Base-by-base conservation (phyloP, 2,329 filamentous ascomycete genomes). In the Akanthomyces uredinophilus region DNA sequence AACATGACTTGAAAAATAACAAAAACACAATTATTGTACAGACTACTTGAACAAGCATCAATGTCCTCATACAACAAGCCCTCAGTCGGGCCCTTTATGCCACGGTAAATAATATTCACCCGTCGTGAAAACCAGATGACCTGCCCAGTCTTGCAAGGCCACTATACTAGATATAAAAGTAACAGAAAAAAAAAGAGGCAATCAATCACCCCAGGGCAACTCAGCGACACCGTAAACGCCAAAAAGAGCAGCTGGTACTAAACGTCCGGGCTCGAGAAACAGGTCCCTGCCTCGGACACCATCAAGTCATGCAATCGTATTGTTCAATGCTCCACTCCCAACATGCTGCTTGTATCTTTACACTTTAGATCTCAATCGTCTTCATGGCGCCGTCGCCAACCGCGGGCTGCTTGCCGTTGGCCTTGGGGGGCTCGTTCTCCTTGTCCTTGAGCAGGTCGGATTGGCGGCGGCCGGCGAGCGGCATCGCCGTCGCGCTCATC, bases 301-400 rank as follows among this genome's bases (percentile, higher is more conserved):
- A 43, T 50, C 20, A 59, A 59, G 46, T 63, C 62, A 63, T 63
- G 62, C 62, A 59, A 46, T 63, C 62, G 46, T 60, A 22, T 39
- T 63, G 46, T 53, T 60, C 41, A 49, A 56, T 57, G 29, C 35
- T 35, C 22, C 29, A 32, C 32, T 55, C 53, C 35, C 44, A 60
- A 41, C 37, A 63, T 60, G 55, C 55, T 60, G 66, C 65, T 67
- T 61, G 60, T 66, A 55, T 65, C 62, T 60, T 61, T 64, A 51
- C 49, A 47, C 65, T 69, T 62, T 75, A 86, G 68, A 86, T 86
- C 73, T 85, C 83, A 73, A 86, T 86, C 64, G 82, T 83, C 76
- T 84, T 86, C 83, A 86, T 84, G 37, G 77, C 74, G 63, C 80
- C 82, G 60, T 83, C 82, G 13, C 74, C 67, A 44, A 76, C 73